These are phyloP conservation scores for Agrocybe chaxingu DNA, from an alignment of 768 basidiomycete genomes.

Conservation along the genomic window DNA sequence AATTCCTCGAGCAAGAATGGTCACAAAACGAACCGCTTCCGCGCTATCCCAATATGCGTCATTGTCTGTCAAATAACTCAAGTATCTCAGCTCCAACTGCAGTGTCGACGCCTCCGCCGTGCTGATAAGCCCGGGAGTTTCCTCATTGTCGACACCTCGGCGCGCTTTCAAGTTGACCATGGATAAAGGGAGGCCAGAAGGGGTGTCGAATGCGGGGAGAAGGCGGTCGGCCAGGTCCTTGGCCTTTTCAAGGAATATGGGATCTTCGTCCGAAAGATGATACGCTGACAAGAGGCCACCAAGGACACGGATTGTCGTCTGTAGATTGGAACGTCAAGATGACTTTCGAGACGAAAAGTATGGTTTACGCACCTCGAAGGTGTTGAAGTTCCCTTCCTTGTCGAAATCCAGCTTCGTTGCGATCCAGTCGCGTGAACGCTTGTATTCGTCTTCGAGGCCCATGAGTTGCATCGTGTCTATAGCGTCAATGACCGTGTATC, in stretches of 20 bases:
- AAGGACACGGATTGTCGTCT: constrained; percentile 92
- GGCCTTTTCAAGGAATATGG: constrained; percentile 73
- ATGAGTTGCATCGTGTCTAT: constrained; percentile 89
- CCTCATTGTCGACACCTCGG: constrained; percentile 57
- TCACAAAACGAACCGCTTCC: constrained; percentile 51
- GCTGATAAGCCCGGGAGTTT: constrained; percentile 62
- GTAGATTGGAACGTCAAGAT: constrained; percentile 19
- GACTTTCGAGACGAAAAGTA: constrained; percentile 55
- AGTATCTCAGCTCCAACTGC: constrained; percentile 88
- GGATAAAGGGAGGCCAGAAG: constrained; percentile 75
- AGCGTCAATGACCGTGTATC: constrained; percentile 87
- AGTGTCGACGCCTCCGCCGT: constrained; percentile 85
- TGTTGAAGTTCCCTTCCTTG: constrained; percentile 76
- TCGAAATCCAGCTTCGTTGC: constrained; percentile 68
- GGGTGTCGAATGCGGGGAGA: constrained; percentile 78
- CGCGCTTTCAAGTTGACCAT: constrained; percentile 68
- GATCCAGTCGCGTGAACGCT: constrained; percentile 79
- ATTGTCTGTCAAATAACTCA: constrained; percentile 74
- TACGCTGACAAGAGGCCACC: constrained; percentile 89
- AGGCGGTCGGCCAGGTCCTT: constrained; percentile 83
- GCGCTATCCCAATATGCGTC: constrained; percentile 80
- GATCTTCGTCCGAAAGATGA: constrained; percentile 71
- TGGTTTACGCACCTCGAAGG: constrained; percentile 80
- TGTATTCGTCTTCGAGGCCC: constrained; percentile 80
- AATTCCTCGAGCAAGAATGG: background rate